phyloP scores from a whole-genome alignment of 1,284 basidiomycete genomes.

The Pascua guehoae region DNA sequence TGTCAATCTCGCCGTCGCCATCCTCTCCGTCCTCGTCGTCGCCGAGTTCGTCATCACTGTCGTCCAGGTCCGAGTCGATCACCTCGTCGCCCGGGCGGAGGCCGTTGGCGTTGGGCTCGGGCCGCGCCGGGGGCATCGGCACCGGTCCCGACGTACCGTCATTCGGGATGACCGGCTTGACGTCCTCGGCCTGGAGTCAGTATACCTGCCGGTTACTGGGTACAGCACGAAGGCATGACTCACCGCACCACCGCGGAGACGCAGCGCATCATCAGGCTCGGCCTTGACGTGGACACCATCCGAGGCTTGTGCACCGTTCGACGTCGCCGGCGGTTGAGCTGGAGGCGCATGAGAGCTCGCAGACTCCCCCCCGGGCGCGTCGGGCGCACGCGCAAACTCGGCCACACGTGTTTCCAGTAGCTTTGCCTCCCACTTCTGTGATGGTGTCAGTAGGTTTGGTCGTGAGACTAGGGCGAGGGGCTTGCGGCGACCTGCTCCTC shows the following conservation, averaged over 20 bases:
- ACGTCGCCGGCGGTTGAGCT: not conserved
- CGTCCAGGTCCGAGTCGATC: conserved; percentile 94
- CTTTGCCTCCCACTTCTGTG: conserved; percentile 90
- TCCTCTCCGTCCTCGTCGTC: conserved; percentile 50
- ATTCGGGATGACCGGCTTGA: conserved; percentile 2
- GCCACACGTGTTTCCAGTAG: conserved; percentile 88
- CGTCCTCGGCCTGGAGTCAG: conserved; percentile 12
- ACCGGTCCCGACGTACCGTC: not conserved
- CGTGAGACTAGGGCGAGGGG: not conserved
- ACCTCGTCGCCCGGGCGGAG: conserved; percentile 62
- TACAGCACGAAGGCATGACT: not conserved
- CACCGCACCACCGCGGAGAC: conserved; percentile 40
- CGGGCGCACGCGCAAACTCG: conserved; percentile 60
- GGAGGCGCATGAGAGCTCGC: conserved; percentile 1
- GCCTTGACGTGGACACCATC: conserved; percentile 35
- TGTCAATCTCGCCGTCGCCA: conserved; percentile 63
- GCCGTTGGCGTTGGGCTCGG: conserved; percentile 48
- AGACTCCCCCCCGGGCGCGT: conserved; percentile 14
- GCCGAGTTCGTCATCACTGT: conserved; percentile 69
- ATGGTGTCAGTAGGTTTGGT: conserved; percentile 10
- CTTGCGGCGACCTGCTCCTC: no score
- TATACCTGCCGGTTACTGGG: no score
- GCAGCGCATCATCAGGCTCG: conserved; percentile 40
- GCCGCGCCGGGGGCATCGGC: conserved; percentile 20
- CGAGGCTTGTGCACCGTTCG: not conserved